A percentile compares a stretch with the other conserved stretches of the same genome.
Evolutionary conservation across 164 flowering plant genomes (phyloP).

Genomic region (Magnolia kwangsiensis): DNA sequence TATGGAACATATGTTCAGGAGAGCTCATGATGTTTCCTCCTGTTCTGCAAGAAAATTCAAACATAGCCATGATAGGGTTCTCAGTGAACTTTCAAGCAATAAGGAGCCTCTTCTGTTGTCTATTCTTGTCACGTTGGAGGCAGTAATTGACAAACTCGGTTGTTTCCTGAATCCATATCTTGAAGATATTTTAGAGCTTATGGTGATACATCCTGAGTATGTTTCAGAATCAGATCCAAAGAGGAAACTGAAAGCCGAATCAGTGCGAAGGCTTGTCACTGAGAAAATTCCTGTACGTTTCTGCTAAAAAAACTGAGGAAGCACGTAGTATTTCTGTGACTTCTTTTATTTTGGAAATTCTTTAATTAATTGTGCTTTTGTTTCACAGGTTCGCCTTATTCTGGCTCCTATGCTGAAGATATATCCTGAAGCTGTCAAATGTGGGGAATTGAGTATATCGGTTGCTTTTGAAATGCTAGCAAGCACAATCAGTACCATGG

Average conservation of each 20-base stretch:
- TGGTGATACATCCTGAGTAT: conserved; percentile 57
- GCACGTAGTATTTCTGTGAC: neutral
- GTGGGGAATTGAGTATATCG: conserved; percentile 60
- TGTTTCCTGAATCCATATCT: conserved; percentile 86
- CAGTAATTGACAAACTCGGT: conserved; percentile 74
- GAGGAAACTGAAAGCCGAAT: conserved; percentile 57
- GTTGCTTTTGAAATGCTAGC: conserved; percentile 64
- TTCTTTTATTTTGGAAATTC: neutral
- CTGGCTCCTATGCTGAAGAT: conserved; percentile 57
- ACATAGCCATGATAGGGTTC: conserved; percentile 6
- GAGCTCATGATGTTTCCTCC: conserved; percentile 24
- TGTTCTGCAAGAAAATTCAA: conserved; percentile 8
- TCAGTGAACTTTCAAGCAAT: conserved; percentile 11
- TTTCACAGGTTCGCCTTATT: conserved; percentile 65
- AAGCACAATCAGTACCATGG: conserved; percentile 50
- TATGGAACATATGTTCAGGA: conserved; percentile 45
- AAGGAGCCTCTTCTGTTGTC: conserved; percentile 47
- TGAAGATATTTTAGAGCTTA: conserved; percentile 48
- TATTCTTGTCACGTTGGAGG: conserved; percentile 60
- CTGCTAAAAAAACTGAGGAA: neutral
- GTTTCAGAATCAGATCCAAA: conserved; percentile 43
- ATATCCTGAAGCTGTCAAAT: conserved; percentile 47
- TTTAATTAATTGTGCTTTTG: neutral
- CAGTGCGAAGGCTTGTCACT: conserved; percentile 48
- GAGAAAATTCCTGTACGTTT: conserved; percentile 72